Conservation (phyloP, 2,329 filamentous ascomycete species). For the Cryoendolithus antarcticus region DNA sequence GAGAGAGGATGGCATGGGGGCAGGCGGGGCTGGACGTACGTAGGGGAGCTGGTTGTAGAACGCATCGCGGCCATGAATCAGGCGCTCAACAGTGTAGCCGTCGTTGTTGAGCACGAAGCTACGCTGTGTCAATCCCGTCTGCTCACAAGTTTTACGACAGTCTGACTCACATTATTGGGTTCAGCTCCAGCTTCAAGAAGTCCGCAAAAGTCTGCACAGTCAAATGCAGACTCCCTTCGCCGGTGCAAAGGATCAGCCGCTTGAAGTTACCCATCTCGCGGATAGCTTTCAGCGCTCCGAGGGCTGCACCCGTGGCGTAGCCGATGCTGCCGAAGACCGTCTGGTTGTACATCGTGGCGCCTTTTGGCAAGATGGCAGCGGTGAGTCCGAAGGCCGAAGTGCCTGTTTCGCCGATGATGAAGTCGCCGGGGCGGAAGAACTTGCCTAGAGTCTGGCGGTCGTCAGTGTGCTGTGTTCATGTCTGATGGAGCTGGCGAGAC, state of each 20-base stretch:
- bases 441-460: conserved; percentile 5
- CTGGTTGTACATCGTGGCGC: conserved; percentile 47
- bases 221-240: conserved; percentile 49
- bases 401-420: conserved; percentile 17
- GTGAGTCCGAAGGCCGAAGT: conserved; percentile 38
- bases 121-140: too few species aligned
- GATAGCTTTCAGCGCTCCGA: conserved; percentile 14
- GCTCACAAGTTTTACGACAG: too few species aligned
- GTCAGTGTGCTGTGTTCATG: too few species aligned
- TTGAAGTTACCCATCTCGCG: conserved; percentile 28
- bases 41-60: neutral
- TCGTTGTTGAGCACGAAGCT: conserved; percentile 44
- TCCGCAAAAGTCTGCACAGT: conserved; percentile 62
- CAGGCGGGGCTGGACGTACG: too few species aligned
- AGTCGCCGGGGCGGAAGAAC: conserved; percentile 13
- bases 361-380: conserved; percentile 37
- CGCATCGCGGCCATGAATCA: conserved; percentile 34
- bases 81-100: conserved; percentile 47
- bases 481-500: neutral
- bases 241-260: conserved; percentile 47
- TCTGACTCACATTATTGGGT: conserved; percentile 25
- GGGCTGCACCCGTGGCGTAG: conserved; percentile 14
- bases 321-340: conserved; percentile 20
- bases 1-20: too few species aligned
- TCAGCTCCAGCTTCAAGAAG: conserved; percentile 62